These are phyloP conservation scores for Aspergillus fumigatus DNA, from an alignment of 2,329 filamentous ascomycete species.

Conservation along the genomic window DNA sequence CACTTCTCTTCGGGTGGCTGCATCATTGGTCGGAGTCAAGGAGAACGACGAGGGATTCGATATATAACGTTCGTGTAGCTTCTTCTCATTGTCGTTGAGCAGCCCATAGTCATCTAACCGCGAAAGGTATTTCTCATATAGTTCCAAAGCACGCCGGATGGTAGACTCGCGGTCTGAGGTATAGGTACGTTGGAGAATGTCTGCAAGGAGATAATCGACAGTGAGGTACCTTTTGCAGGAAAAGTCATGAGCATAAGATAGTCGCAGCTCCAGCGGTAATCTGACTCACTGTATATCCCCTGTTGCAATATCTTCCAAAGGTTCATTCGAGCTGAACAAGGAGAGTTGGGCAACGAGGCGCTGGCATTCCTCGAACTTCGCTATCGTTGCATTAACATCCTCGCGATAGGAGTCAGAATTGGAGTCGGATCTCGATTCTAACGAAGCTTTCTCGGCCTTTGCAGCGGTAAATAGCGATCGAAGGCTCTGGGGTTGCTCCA, in stretches of 20 bases:
- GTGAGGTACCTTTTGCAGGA: constrained; percentile 60
- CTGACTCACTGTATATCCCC: constrained; percentile 66
- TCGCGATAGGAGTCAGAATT: constrained; percentile 63
- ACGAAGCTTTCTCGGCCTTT: constrained; percentile 49
- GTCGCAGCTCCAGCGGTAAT: not conserved
- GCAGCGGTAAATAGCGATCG: constrained; percentile 52
- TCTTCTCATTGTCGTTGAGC: constrained; percentile 59
- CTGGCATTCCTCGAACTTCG: constrained; percentile 68
- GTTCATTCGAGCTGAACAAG: constrained; percentile 88
- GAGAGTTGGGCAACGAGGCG: constrained; percentile 65
- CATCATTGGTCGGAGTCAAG: constrained; percentile 61
- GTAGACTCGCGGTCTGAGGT: constrained; percentile 60
- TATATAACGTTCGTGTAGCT: constrained; percentile 67
- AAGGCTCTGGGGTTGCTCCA: constrained; percentile 51
- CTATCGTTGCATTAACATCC: constrained; percentile 62
- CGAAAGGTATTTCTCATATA: constrained; percentile 75
- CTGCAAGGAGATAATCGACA: constrained; percentile 72
- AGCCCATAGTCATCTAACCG: constrained; percentile 75
- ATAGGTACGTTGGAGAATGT: constrained; percentile 65
- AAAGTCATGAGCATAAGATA: constrained; percentile 12
- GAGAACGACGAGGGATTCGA: constrained; percentile 70
- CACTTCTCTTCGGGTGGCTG: constrained; percentile 66
- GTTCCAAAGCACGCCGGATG: constrained; percentile 60
- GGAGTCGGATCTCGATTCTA: constrained; percentile 63
- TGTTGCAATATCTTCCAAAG: constrained; percentile 78